Evolutionary conservation across 768 basidiomycete species (phyloP).

Genomic region (Amanita polypyramis): DNA sequence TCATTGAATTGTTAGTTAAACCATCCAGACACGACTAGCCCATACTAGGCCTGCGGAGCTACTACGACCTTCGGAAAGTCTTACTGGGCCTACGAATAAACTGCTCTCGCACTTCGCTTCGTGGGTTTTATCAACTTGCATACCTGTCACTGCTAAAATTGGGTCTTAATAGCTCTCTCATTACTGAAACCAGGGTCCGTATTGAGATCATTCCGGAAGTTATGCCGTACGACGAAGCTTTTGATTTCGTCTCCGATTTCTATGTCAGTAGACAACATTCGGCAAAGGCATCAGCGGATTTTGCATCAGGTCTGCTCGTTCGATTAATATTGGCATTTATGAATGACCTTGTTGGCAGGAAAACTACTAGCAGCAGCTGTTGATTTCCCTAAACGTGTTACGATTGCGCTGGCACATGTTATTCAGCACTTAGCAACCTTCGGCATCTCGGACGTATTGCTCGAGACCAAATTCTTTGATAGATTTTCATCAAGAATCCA

Average conservation of each 20-base stretch:
- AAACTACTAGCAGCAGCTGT: slow-evolving; percentile 50
- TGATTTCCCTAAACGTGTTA: slow-evolving; percentile 59
- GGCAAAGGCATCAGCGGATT: slow-evolving; percentile 29
- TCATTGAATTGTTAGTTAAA: not conserved
- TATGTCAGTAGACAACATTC: slow-evolving; percentile 44
- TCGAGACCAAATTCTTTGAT: slow-evolving; percentile 69
- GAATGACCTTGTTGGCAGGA: slow-evolving; percentile 25
- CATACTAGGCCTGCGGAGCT: slow-evolving; percentile 82
- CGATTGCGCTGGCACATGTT: slow-evolving; percentile 63
- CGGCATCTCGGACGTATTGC: slow-evolving; percentile 67
- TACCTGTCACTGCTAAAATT: slow-evolving; percentile 2
- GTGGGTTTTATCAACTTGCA: slow-evolving; percentile 24
- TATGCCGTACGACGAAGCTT: slow-evolving; percentile 61
- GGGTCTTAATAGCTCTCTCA: slow-evolving; percentile 22
- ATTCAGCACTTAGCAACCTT: slow-evolving; percentile 66
- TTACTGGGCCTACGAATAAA: slow-evolving; percentile 65
- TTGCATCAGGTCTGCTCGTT: slow-evolving; percentile 30
- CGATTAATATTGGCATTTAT: not conserved
- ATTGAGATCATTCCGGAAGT: slow-evolving; percentile 47
- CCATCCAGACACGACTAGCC: slow-evolving; percentile 65
- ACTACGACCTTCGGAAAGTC: slow-evolving; percentile 44
- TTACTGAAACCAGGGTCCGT: slow-evolving; percentile 36
- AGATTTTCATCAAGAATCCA: slow-evolving; percentile 67
- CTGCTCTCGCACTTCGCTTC: slow-evolving; percentile 63
- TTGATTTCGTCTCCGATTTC: slow-evolving; percentile 52